Base-by-base conservation (phyloP, 2,329 filamentous ascomycete species). In the Cylindrodendrum hubeiense region DNA sequence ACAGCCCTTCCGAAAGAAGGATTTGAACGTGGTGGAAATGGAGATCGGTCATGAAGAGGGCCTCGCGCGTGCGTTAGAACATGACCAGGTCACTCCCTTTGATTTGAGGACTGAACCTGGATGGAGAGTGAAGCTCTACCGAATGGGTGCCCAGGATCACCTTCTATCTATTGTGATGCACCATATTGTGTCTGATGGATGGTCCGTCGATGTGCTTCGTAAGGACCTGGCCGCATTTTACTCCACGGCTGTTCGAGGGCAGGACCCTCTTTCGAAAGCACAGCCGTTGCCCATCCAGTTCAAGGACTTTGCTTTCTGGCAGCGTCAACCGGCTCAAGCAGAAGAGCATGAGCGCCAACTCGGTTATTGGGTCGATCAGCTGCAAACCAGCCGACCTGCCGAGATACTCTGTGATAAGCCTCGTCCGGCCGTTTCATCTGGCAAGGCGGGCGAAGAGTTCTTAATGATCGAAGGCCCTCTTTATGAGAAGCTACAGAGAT, bases 131-230 rank as follows among this genome's bases (percentile, higher is more conserved):
- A 37, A 61, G 0, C 46, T 77, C 0, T 61, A 68, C 3, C 54
- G 60, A 3, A 3, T 75, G 0, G 65, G 51, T 1, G 47, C 65
- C 0, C 28, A 67, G 0, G 63, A 75, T 2, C 64, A 75, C 54
- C 19, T 74, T 3, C 59, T 77, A 1, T 74, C 71, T 1, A 72
- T 76, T 9, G 66, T 73, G 3, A 73, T 77, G 70, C 75, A 77
- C 34, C 75, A 76, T n/a, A 76, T 74, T 17, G 62, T 76, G 3
- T 72, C 74, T 0, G 75, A 77, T 41, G 74, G 75, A 0, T 76
- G 74, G 75, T 77, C 75, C 3, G 57, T 30, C 15, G 50, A 26
- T 41, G 41, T 43, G n/a, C 41, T 43, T 12, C 41, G 49, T 8
- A 33, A 34, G 4, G 70, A 73, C 28, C 52, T 73, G 0, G 57